Evolutionary conservation across 2,329 filamentous ascomycete species (phyloP).

Genomic region (Fusarium oxysporum): DNA sequence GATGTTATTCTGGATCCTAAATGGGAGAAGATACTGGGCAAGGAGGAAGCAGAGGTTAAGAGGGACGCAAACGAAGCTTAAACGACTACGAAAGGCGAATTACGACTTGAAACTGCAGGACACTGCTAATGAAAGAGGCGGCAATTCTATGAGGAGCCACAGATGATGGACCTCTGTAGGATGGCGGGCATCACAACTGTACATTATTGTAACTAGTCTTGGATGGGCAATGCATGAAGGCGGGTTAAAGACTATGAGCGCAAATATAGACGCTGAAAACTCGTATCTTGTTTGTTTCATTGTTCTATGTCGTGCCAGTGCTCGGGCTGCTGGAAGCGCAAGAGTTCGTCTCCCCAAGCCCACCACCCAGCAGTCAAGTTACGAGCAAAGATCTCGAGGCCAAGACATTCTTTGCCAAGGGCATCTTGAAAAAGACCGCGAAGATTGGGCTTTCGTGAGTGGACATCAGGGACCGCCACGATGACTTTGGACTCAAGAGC

Average conservation of each 20-base stretch:
- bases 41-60: slow-evolving; percentile 40
- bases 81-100: slow-evolving; percentile 18
- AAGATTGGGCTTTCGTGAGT: slow-evolving; percentile 83
- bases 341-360: slow-evolving; percentile 80
- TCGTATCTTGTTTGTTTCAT: slow-evolving; percentile 10
- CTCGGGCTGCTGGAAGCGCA: slow-evolving; percentile 73
- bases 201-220: slow-evolving; percentile 49
- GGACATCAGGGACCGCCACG: slow-evolving; percentile 77
- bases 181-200: slow-evolving; percentile 48
- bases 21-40: slow-evolving; percentile 55
- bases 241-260: slow-evolving; percentile 38
- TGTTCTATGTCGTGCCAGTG: slow-evolving; percentile 56
- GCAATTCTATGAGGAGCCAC: slow-evolving; percentile 25
- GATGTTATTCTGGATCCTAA: slow-evolving; percentile 58
- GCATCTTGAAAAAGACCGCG: slow-evolving; percentile 68
- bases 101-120: slow-evolving; percentile 20
- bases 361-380: slow-evolving; percentile 81
- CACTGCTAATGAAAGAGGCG: slow-evolving; percentile 41
- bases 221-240: slow-evolving; percentile 37
- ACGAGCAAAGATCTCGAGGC: slow-evolving; percentile 82
- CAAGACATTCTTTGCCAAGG: slow-evolving; percentile 63
- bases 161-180: slow-evolving; percentile 40
- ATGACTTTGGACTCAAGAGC: slow-evolving; percentile 64
- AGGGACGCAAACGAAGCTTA: slow-evolving; percentile 42
- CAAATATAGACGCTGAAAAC: slow-evolving; percentile 42